Evolutionary conservation across 176 grass and related monocot species (phyloP).

Genomic region (Oryza meyeriana): DNA sequence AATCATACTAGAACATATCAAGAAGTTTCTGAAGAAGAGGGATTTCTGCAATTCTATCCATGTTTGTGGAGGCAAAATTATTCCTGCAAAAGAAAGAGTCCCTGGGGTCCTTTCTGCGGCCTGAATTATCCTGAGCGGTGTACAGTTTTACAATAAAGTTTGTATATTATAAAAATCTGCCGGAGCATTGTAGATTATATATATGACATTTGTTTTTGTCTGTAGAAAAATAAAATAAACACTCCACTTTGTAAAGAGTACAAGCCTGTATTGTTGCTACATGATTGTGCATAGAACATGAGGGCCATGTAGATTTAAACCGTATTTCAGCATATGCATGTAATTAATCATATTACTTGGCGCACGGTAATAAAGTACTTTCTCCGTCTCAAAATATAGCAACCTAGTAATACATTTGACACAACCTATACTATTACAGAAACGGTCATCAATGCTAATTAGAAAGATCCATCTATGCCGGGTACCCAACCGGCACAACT

Average conservation of each 20-base stretch:
- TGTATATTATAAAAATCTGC: not conserved
- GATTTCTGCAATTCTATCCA: slow-evolving; percentile 64
- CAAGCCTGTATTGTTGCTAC: not conserved
- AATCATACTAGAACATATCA: slow-evolving; percentile 46
- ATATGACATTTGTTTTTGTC: not conserved
- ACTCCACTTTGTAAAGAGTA: not conserved
- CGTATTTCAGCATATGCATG: not conserved
- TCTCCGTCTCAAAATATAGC: too few species aligned
- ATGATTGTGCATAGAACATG: not conserved
- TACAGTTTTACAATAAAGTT: not conserved
- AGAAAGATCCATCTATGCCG: too few species aligned
- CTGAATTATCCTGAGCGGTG: not conserved
- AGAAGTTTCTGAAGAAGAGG: slow-evolving; percentile 48
- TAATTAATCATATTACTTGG: not conserved
- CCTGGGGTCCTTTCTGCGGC: not conserved
- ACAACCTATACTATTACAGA: too few species aligned
- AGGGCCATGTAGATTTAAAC: not conserved
- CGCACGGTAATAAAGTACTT: too few species aligned
- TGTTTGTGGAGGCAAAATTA: slow-evolving; percentile 38
- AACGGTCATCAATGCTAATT: too few species aligned
- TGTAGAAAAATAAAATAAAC: not conserved
- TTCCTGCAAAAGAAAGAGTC: not conserved
- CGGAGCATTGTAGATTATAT: not conserved
- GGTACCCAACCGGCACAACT: too few species aligned
- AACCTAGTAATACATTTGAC: too few species aligned